Evolutionary conservation across 352 stramenopile species (phyloP).

Genomic region (Phytopythium chamaehyphon): DNA sequence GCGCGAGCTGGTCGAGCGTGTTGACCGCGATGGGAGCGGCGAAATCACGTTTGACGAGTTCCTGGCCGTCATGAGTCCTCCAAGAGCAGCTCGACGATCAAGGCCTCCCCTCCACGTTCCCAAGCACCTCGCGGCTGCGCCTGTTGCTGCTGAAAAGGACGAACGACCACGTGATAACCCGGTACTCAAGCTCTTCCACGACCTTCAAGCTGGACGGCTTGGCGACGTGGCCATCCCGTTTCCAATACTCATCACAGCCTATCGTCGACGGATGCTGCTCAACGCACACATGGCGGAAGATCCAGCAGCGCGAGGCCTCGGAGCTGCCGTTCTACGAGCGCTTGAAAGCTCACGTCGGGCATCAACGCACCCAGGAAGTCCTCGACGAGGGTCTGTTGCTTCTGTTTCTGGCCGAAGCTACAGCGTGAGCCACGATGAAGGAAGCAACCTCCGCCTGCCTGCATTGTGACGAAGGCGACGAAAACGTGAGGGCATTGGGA

Average conservation of each 20-base stretch:
- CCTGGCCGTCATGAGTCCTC: constrained; percentile 60
- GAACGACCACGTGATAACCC: constrained; percentile 32
- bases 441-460: neutral
- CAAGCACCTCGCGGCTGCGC: constrained; percentile 18
- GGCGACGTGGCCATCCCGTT: constrained; percentile 73
- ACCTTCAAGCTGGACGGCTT: constrained; percentile 73
- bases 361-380: constrained; percentile 1
- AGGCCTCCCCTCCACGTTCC: constrained; percentile 39
- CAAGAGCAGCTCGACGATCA: constrained; percentile 23
- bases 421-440: no score
- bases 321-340: constrained; percentile 46
- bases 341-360: constrained; percentile 56
- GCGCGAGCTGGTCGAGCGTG: constrained; percentile 60
- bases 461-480: neutral
- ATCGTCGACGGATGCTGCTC: constrained; percentile 72
- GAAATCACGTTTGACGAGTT: constrained; percentile 78
- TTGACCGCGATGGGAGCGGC: constrained; percentile 58
- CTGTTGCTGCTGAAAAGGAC: neutral
- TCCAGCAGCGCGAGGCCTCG: constrained; percentile 32
- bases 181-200: constrained; percentile 71
- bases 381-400: neutral
- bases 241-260: constrained; percentile 75
- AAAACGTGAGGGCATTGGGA: no score
- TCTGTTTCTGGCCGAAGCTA: neutral
- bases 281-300: constrained; percentile 82